A percentile compares a stretch with the other conserved stretches of the same genome.
Evolutionary conservation across 2,329 filamentous ascomycete species (phyloP).

Genomic region (Penicillium janthinellum): DNA sequence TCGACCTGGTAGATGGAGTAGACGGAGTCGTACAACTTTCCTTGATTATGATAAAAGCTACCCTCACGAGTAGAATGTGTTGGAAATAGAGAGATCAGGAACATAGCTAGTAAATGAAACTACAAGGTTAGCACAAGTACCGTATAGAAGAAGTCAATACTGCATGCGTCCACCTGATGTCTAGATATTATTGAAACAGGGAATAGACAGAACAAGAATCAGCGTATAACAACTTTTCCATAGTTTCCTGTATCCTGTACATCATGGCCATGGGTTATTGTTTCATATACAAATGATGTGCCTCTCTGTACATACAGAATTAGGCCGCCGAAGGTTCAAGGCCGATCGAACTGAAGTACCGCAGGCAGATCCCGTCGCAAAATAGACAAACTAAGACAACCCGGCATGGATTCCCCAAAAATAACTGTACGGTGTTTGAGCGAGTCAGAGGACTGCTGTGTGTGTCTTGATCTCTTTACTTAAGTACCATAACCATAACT

Average conservation of each 20-base stretch:
- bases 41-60: not conserved
- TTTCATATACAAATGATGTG: constrained; percentile 4
- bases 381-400: not conserved
- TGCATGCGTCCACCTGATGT: not conserved
- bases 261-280: constrained; percentile 1
- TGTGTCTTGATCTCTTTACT: not conserved
- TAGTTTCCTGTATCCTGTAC: constrained; percentile 3
- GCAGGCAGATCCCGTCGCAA: not conserved
- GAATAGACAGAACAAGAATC: not conserved
- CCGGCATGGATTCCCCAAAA: not conserved
- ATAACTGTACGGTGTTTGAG: not conserved
- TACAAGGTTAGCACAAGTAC: not conserved
- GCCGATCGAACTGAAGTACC: constrained; percentile 11
- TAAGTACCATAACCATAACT: not conserved
- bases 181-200: not conserved
- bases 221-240: not conserved
- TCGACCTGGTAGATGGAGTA: constrained; percentile 23
- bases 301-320: not conserved
- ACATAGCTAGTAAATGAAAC: too few relatives aligned
- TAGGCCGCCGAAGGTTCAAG: constrained; percentile 11
- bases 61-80: not conserved
- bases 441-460: not conserved
- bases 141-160: not conserved
- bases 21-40: constrained; percentile 19
- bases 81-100: not conserved